Conservation (phyloP, 2,329 filamentous ascomycete species). For the Hypomyces perniciosus region DNA sequence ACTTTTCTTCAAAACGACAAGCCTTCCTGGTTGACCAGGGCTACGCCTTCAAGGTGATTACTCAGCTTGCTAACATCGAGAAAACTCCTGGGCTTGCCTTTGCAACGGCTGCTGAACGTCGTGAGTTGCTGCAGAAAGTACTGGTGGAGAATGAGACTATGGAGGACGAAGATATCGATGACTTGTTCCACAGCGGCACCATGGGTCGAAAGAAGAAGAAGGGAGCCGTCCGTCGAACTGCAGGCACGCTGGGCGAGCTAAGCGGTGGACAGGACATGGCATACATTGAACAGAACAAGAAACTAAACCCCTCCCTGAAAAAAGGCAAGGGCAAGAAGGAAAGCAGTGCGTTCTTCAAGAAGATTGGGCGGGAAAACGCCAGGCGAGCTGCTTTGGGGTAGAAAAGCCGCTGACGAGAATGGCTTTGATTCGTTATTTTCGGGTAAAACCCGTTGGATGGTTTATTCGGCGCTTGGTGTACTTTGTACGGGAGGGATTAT, state of each 20-base stretch:
- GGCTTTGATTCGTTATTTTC: neutral
- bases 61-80: constrained; percentile 86
- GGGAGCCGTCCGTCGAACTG: constrained; percentile 66
- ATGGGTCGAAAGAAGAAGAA: constrained; percentile 47
- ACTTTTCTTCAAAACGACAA: constrained; percentile 91
- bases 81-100: constrained; percentile 76
- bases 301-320: constrained; percentile 46
- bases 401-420: neutral
- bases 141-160: constrained; percentile 79
- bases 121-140: constrained; percentile 82
- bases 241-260: constrained; percentile 77
- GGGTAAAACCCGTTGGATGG: no score
- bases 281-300: constrained; percentile 80
- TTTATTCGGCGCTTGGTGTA: no score
- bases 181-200: constrained; percentile 35
- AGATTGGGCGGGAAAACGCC: constrained; percentile 37
- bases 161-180: constrained; percentile 61
- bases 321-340: constrained; percentile 35
- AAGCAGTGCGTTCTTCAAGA: constrained; percentile 37
- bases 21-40: constrained; percentile 97
- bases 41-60: constrained; percentile 99
- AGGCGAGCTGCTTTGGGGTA: constrained; percentile 22
- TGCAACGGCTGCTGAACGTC: constrained; percentile 68
- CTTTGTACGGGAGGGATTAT: no score
- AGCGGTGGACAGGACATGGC: constrained; percentile 95